These are phyloP conservation scores for Annona squamosa DNA, from an alignment of 164 flowering plant species.

Conservation along the genomic window DNA sequence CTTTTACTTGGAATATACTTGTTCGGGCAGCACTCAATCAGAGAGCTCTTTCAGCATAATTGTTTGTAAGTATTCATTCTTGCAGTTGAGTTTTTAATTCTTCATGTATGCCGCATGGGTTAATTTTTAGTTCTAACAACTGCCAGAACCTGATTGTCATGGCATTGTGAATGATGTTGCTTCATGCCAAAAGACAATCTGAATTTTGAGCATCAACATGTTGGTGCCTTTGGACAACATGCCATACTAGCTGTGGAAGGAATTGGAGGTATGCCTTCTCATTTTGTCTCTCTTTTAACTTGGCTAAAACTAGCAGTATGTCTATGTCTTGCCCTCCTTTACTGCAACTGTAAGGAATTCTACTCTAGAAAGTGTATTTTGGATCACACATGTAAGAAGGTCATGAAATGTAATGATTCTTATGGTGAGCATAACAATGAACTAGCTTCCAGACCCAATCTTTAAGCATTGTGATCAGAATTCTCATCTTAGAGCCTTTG, in stretches of 20 bases:
- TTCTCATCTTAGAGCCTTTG: no score
- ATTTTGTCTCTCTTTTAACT: not conserved
- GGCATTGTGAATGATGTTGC: not conserved
- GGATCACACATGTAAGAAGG: no score
- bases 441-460: no score
- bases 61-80: not conserved
- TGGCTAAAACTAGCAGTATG: not conserved
- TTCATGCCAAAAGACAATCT: slow-evolving; percentile 1
- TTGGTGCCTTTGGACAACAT: not conserved
- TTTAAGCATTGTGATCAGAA: no score
- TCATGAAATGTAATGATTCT: no score
- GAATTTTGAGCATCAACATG: not conserved
- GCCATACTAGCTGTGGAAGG: slow-evolving; percentile 4
- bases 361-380: no score
- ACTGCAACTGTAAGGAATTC: no score
- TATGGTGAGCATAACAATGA: no score
- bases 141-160: not conserved
- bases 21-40: slow-evolving; percentile 43
- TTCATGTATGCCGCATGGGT: not conserved
- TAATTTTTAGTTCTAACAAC: no score
- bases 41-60: slow-evolving; percentile 3
- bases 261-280: slow-evolving; percentile 4
- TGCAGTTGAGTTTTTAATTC: not conserved
- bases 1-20: slow-evolving; percentile 74
- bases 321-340: not conserved